These are phyloP conservation scores for Clonostachys sp. DNA, from an alignment of 2,329 filamentous ascomycete genomes.

Conservation along the genomic window DNA sequence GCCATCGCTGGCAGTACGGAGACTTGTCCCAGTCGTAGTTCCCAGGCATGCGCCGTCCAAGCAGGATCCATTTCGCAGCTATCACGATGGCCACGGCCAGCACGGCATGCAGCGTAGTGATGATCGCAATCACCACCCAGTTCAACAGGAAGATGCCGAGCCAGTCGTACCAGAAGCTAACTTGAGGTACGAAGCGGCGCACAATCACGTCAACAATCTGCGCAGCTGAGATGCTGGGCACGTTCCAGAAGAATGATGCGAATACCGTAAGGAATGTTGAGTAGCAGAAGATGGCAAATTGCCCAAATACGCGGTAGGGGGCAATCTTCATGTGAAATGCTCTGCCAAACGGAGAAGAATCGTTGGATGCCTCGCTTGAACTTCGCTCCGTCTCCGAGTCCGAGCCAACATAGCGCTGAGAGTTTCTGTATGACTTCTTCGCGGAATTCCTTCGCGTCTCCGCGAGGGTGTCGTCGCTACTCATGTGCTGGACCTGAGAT, in stretches of 20 bases:
- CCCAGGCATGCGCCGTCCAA: slow-evolving; percentile 44
- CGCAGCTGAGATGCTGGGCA: slow-evolving; percentile 38
- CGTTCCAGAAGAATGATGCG: slow-evolving; percentile 45
- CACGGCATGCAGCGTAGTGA: slow-evolving; percentile 36
- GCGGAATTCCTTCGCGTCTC: slow-evolving; percentile 4
- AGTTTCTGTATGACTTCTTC: slow-evolving; percentile 1
- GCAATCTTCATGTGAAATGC: slow-evolving; percentile 49
- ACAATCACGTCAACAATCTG: slow-evolving; percentile 34
- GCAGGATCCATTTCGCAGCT: slow-evolving; percentile 43
- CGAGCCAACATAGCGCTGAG: slow-evolving; percentile 4
- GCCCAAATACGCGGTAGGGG: slow-evolving; percentile 43
- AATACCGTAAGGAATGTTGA: slow-evolving; percentile 38
- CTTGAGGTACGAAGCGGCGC: slow-evolving; percentile 10
- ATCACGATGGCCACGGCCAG: slow-evolving; percentile 38
- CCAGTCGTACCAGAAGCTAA: slow-evolving; percentile 19
- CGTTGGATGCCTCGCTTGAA: background rate
- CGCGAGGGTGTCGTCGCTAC: slow-evolving; percentile 16
- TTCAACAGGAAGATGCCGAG: slow-evolving; percentile 33
- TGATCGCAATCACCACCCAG: slow-evolving; percentile 27
- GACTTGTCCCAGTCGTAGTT: slow-evolving; percentile 54
- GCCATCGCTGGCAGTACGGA: slow-evolving; percentile 54
- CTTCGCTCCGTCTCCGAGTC: slow-evolving; percentile 10
- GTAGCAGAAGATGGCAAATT: slow-evolving; percentile 43
- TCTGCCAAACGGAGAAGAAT: slow-evolving; percentile 43
- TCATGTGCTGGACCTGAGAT: slow-evolving; percentile 10